Percentiles rank a stretch among this genome's conserved stretches.
Evolutionary conservation across 2,329 filamentous ascomycete species (phyloP).

Genomic region (Fusarium nisikadoi): DNA sequence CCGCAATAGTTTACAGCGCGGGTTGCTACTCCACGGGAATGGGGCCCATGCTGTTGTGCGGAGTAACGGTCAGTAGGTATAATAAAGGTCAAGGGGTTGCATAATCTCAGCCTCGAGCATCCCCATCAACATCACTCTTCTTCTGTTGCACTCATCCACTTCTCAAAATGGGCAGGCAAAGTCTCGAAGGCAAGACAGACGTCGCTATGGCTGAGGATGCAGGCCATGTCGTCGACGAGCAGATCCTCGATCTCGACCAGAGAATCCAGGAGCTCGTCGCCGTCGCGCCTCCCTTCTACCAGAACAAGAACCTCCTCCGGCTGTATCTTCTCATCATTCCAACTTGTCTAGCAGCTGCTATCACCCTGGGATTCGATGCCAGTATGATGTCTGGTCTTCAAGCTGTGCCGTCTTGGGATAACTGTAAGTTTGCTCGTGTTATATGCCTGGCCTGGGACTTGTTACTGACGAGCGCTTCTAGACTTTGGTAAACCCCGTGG

Average conservation of each 20-base stretch:
- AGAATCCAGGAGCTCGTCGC: not conserved
- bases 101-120: not conserved
- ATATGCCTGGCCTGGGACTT: accelerated
- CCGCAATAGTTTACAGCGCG: not conserved
- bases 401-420: slow-evolving; percentile 31
- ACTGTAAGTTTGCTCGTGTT: not conserved
- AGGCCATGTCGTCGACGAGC: not conserved
- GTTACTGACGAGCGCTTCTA: not conserved
- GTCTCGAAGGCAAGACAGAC: not conserved
- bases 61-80: not conserved
- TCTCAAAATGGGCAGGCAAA: not conserved
- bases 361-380: slow-evolving; percentile 54
- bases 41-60: not conserved
- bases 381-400: slow-evolving; percentile 51
- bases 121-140: too few relatives aligned
- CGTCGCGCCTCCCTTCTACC: slow-evolving; percentile 10
- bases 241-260: not conserved
- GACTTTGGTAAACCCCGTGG: slow-evolving; percentile 45
- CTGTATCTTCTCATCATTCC: slow-evolving; percentile 29
- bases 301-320: not conserved
- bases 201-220: not conserved
- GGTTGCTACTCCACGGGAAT: not conserved
- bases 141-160: too few relatives aligned
- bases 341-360: slow-evolving; percentile 14
- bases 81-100: not conserved